Base-by-base conservation (phyloP, 2,329 filamentous ascomycete genomes). In the Incumbomyces delicatus region DNA sequence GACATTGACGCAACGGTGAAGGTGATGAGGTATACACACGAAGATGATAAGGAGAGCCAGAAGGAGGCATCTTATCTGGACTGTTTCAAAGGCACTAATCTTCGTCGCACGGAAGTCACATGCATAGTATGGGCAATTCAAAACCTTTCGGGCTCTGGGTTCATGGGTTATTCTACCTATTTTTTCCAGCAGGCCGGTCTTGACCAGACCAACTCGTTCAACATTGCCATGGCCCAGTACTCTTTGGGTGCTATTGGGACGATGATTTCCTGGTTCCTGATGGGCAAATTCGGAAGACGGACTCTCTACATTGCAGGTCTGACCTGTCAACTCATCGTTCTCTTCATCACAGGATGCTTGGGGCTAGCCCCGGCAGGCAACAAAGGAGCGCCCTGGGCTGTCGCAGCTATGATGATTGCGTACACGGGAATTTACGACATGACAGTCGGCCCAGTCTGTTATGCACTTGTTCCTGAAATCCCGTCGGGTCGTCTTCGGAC, bases 401-500 rank as follows among this genome's bases (percentile, higher is more conserved):
- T 68, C 12, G 65, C 62, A 1, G 58, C 65, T 29, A 37, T 55
- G 46, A 18, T 77, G 32, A 69, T 79, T 44, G 55, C 74, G 40
- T 78, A 73, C 57, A 74, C 73, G 0, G 74, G 78, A 39, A 65
- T 71, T 2, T 79, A 78, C 57, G 73, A 73, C 54, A 66, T 73
- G 46, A 73, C 73, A 1, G 67, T 78, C 11, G 77, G 76, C 0
- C 75, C 75, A 0, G 68, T 76, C 6, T 71, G 71, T 3, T 78
- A 76, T 58, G 67, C 69, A 1, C 61, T 78, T 32, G 63, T 76
- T 10, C 69, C 74, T 0, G 76, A 78, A 53, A 66, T 73, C 3
- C 74, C 74, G 0, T 76, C 74, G 0, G 72, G 71, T 1, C 67
- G 75, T 7, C 68, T 78, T 27, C 72, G 75, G 45, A 66, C 70